A percentile compares a stretch with the other conserved stretches of the same genome.
Evolutionary conservation across 805 yeast species (phyloP).

Genomic region (Yamadazyma paraphyllophila): DNA sequence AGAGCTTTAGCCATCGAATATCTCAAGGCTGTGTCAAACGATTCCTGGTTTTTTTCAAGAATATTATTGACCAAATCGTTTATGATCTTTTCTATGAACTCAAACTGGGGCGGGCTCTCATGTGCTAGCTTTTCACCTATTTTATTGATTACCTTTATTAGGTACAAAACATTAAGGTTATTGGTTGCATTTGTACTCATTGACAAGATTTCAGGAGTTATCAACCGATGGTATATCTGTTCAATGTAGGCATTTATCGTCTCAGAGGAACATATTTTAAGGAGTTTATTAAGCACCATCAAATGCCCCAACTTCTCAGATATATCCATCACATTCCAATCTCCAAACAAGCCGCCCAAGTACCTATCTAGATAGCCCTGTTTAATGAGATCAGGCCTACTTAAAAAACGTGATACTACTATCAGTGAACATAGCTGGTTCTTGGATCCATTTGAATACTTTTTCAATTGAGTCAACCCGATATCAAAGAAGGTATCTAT

Average conservation of each 20-base stretch:
- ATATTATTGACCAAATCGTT: slow-evolving; percentile 44
- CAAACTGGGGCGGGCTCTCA: slow-evolving; percentile 18
- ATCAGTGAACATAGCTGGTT: slow-evolving; percentile 54
- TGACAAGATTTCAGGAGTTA: slow-evolving; percentile 16
- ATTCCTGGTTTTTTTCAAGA: slow-evolving; percentile 28
- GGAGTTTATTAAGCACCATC: slow-evolving; percentile 38
- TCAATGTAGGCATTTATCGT: not conserved
- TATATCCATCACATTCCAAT: slow-evolving; percentile 17
- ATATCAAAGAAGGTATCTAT: slow-evolving; percentile 31
- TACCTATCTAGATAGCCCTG: slow-evolving; percentile 18
- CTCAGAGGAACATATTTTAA: slow-evolving; percentile 19
- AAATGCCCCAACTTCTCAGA: slow-evolving; percentile 34
- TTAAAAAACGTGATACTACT: slow-evolving; percentile 51
- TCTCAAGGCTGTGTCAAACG: slow-evolving; percentile 54
- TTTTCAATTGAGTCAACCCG: slow-evolving; percentile 28
- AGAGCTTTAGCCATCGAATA: slow-evolving; percentile 66
- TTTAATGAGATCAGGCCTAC: slow-evolving; percentile 45
- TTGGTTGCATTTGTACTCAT: not conserved
- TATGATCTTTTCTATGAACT: slow-evolving; percentile 47
- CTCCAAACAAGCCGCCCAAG: slow-evolving; percentile 14
- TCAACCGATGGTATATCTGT: not conserved
- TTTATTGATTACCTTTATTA: slow-evolving; percentile 37
- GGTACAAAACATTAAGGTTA: slow-evolving; percentile 19
- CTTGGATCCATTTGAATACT: slow-evolving; percentile 48
- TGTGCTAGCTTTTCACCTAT: slow-evolving; percentile 26